Base-by-base conservation (phyloP, 495 filamentous ascomycete genomes). In the Hypoxylon intermedium region DNA sequence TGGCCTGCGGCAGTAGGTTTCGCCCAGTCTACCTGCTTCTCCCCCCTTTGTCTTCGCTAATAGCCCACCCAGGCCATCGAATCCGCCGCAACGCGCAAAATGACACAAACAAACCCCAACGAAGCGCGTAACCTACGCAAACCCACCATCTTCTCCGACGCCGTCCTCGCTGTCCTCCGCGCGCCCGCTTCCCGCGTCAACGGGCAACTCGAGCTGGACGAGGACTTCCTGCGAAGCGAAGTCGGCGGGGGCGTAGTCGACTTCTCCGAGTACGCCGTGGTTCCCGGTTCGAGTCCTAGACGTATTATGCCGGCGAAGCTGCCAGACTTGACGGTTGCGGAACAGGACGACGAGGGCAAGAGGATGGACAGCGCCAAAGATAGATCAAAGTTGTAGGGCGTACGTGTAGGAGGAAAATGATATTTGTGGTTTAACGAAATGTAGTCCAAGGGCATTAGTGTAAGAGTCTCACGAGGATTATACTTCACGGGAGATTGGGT, bases 291-390 rank as follows among this genome's bases (percentile, higher is more conserved):
- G 0, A 70, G 34, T 0, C 90, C 91, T 0, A 73, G 90, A 19
- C 75, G 91, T 34, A 94, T 95, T 42, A 93, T 95, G 91, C 91
- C 91, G 0, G 77, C 69, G 0, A 67, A 79, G 53, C 79, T 95
- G 60, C 91, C 91, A 1, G 81, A 87, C 41, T 61, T 95, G 49
- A 82, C 79, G 28, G 90, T 95, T 12, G 82, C 76, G 16, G 91
- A 95, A 77, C 90, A 96, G 71, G 87, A 86, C 56, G 91, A 95
- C 60, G 89, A 95, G 69, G 91, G 91, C 3, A 78, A 76, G 68
- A 81, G 84, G 56, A 81, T 86, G 69, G 89, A 94, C 73, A 93
- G 89, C 70, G 75, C 76, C 18, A 52, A 33, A 42, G 23, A 24
- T 20, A 26, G 18, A 15, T 24, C 63, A 26, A 73, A 77, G 55